phyloP scores from a whole-genome alignment of 805 yeast genomes.

The Saccharomyces paradoxus region DNA sequence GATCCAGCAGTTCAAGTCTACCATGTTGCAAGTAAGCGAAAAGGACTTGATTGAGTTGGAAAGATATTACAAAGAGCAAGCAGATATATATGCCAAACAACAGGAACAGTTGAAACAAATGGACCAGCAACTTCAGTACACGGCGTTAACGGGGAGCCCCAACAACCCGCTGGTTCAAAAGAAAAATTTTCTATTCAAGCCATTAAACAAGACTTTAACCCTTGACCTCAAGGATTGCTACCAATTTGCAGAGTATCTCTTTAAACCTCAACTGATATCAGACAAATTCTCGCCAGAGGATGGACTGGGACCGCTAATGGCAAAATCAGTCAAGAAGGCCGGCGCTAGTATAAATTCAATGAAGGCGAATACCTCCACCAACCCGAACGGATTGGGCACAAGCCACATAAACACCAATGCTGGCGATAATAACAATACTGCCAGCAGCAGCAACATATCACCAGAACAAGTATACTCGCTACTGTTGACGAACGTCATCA shows the following conservation, averaged over 20 bases:
- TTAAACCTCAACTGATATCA: constrained; percentile 20
- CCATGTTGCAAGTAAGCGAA: constrained; percentile 26
- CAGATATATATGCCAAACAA: constrained; percentile 12
- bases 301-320: constrained; percentile 24
- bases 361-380: constrained; percentile 8
- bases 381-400: neutral
- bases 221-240: constrained; percentile 22
- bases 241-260: constrained; percentile 21
- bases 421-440: neutral
- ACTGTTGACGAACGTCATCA: constrained; percentile 50
- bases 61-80: constrained; percentile 20
- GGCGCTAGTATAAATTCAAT: constrained; percentile 18
- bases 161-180: constrained; percentile 17
- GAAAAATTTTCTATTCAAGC: constrained; percentile 17
- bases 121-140: constrained; percentile 3
- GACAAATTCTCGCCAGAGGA: constrained; percentile 14
- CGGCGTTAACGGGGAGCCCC: neutral
- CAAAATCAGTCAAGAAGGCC: constrained; percentile 22
- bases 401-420: neutral
- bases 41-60: constrained; percentile 19
- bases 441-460: constrained; percentile 8
- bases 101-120: constrained; percentile 15
- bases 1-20: constrained; percentile 26
- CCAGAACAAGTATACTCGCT: constrained; percentile 26
- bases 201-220: constrained; percentile 13